Evolutionary conservation across 495 filamentous ascomycete species (phyloP).

Genomic region (Sabuloglossum arenarium): DNA sequence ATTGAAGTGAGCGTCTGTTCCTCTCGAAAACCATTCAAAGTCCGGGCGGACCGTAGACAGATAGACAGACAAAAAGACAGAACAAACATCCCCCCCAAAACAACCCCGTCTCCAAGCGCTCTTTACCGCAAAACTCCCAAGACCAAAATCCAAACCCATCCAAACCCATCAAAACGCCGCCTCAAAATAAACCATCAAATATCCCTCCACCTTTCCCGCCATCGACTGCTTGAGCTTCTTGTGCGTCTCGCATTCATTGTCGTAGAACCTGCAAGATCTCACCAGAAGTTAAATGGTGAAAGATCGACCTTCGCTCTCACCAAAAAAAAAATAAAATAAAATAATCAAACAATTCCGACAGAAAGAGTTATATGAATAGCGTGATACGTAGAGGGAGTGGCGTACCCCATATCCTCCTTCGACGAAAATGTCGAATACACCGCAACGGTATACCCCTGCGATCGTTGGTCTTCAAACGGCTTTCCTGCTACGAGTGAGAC

Average conservation of each 20-base stretch:
- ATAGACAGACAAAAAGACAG: too few species aligned
- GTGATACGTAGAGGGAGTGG: background rate
- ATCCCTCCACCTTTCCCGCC: conserved; percentile 16
- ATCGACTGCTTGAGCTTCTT: conserved; percentile 30
- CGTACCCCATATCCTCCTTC: conserved; percentile 44
- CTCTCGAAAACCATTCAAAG: too few species aligned
- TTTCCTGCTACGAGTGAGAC: conserved; percentile 22
- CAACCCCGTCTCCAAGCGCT: background rate
- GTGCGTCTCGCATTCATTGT: conserved; percentile 41
- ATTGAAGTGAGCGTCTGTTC: too few species aligned
- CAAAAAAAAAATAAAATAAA: background rate
- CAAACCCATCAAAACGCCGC: background rate
- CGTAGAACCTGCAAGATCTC: conserved; percentile 21
- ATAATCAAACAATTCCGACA: background rate
- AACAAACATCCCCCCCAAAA: background rate
- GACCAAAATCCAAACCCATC: too few species aligned
- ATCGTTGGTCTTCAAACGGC: conserved; percentile 29
- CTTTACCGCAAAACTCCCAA: background rate
- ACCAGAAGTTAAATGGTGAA: too few species aligned
- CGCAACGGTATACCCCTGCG: conserved; percentile 41
- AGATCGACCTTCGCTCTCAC: too few species aligned
- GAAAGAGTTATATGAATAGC: background rate
- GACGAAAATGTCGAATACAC: conserved; percentile 36
- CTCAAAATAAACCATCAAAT: conserved; percentile 30
- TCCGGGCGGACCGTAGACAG: too few species aligned